Percentiles rank a stretch among this genome's conserved stretches.
These are phyloP conservation scores for Paecilomyces formosus DNA, from an alignment of 2,329 filamentous ascomycete species.

Conservation along the genomic window DNA sequence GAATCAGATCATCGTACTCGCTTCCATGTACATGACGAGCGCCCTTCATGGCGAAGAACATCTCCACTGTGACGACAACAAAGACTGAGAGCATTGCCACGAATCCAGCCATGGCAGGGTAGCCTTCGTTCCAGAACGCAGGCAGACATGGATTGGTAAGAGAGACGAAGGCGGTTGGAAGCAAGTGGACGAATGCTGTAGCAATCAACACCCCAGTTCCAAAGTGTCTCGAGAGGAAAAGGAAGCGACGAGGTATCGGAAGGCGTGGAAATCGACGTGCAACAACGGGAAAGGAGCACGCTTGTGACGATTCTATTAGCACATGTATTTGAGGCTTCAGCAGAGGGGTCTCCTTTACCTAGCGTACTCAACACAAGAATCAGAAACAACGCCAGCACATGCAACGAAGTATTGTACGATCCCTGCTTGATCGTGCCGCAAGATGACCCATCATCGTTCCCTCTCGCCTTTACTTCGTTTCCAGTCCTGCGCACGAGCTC, in stretches of 20 bases:
- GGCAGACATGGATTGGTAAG: slow-evolving; percentile 62
- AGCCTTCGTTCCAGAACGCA: slow-evolving; percentile 69
- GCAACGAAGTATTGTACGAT: slow-evolving; percentile 57
- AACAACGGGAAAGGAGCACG: slow-evolving; percentile 56
- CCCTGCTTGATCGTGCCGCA: slow-evolving; percentile 30
- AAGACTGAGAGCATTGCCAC: slow-evolving; percentile 78
- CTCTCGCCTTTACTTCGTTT: slow-evolving; percentile 7
- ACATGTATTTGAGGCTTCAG: not conserved
- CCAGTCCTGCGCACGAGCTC: slow-evolving; percentile 23
- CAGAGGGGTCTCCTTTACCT: slow-evolving; percentile 18
- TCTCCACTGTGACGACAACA: slow-evolving; percentile 76
- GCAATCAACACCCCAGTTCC: slow-evolving; percentile 51
- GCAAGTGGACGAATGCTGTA: slow-evolving; percentile 52
- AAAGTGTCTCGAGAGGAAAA: slow-evolving; percentile 55
- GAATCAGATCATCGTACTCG: slow-evolving; percentile 43
- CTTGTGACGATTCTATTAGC: slow-evolving; percentile 21
- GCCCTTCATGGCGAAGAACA: slow-evolving; percentile 71
- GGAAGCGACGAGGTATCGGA: slow-evolving; percentile 50
- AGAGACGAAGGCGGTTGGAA: slow-evolving; percentile 55
- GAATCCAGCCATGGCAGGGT: slow-evolving; percentile 70
- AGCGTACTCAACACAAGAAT: slow-evolving; percentile 50
- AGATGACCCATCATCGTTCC: slow-evolving; percentile 13
- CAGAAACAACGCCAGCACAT: slow-evolving; percentile 61
- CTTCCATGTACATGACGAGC: slow-evolving; percentile 51
- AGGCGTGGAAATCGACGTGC: slow-evolving; percentile 53